Percentiles rank a stretch among this genome's conserved stretches.
phyloP scores from a whole-genome alignment of 2,329 filamentous ascomycete genomes.

The Saccharata proteae region DNA sequence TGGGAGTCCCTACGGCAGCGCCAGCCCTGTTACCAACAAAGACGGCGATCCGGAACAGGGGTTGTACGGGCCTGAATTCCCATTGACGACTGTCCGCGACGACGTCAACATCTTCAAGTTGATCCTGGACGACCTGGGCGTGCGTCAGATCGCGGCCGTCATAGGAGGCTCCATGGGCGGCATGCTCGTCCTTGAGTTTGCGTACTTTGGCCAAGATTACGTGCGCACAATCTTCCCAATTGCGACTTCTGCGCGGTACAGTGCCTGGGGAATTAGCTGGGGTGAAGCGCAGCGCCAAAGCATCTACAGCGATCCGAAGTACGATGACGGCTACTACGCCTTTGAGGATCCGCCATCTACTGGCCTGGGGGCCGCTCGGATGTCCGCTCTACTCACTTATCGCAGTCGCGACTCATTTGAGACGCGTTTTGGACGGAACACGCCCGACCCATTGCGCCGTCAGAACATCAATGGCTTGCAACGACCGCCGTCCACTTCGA shows the following conservation, averaged over 20 bases:
- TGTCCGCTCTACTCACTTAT: constrained; percentile 93
- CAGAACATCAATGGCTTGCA: constrained; percentile 68
- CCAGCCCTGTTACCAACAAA: constrained; percentile 80
- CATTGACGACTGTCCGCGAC: constrained; percentile 85
- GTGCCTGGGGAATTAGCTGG: constrained; percentile 86
- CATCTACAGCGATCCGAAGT: constrained; percentile 97
- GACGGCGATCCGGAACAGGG: constrained; percentile 64
- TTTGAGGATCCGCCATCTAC: constrained; percentile 78
- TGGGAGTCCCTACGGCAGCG: constrained; percentile 74
- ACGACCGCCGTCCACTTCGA: constrained; percentile 28
- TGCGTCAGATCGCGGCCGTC: constrained; percentile 65
- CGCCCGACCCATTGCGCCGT: constrained; percentile 68
- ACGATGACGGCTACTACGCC: constrained; percentile 89
- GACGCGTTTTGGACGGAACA: constrained; percentile 85
- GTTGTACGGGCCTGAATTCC: constrained; percentile 89
- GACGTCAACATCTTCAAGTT: constrained; percentile 83
- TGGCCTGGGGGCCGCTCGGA: constrained; percentile 84
- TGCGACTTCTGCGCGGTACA: constrained; percentile 72
- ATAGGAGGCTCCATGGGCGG: constrained; percentile 78
- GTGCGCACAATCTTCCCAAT: constrained; percentile 72
- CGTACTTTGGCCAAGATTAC: constrained; percentile 80
- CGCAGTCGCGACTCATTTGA: constrained; percentile 96
- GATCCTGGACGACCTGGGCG: constrained; percentile 67
- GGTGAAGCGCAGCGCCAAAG: constrained; percentile 79
- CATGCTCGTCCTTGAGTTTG: constrained; percentile 86